A percentile compares a stretch with the other conserved stretches of the same genome.
Conservation (phyloP, 352 stramenopile species). For the Pythium plurisporium region DNA sequence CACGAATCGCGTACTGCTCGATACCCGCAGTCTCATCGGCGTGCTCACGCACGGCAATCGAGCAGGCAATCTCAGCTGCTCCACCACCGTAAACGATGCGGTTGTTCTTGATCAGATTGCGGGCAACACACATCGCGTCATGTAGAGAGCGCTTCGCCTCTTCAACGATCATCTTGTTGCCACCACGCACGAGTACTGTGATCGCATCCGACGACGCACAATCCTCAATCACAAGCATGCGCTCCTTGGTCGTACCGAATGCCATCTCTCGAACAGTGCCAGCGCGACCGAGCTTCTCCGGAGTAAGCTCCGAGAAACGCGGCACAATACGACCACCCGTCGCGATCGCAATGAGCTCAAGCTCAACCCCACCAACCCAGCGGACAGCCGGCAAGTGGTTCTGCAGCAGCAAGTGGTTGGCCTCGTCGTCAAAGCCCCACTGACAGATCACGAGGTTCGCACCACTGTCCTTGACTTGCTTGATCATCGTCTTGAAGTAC, state of each 20-base stretch:
- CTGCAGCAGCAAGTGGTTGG: conserved; percentile 98
- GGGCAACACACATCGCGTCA: conserved; percentile 99
- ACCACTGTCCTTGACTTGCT: conserved; percentile 98
- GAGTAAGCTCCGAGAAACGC: conserved; percentile 95
- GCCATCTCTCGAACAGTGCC: conserved; percentile 94
- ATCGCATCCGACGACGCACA: conserved; percentile 97
- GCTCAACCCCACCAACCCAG: conserved; percentile 99
- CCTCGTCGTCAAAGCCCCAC: conserved; percentile 99
- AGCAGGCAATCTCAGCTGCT: conserved; percentile 96
- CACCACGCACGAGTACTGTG: conserved; percentile 97
- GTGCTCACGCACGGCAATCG: conserved; percentile 91
- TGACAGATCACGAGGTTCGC: conserved; percentile 99
- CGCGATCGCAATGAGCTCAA: conserved; percentile 99
- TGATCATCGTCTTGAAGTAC: conserved; percentile 99
- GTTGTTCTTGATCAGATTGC: conserved; percentile 99
- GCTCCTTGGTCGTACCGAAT: conserved; percentile 97
- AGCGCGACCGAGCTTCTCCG: conserved; percentile 96
- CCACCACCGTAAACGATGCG: conserved; percentile 99
- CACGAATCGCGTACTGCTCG: conserved; percentile 97
- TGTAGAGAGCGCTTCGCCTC: conserved; percentile 99
- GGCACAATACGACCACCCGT: conserved; percentile 98
- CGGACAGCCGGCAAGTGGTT: conserved; percentile 96
- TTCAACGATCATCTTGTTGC: conserved; percentile 99
- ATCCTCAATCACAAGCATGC: conserved; percentile 99
- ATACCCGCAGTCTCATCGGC: conserved; percentile 83